These are phyloP conservation scores for Rachicladosporium sp. DNA, from an alignment of 2,329 filamentous ascomycete species.

Conservation along the genomic window DNA sequence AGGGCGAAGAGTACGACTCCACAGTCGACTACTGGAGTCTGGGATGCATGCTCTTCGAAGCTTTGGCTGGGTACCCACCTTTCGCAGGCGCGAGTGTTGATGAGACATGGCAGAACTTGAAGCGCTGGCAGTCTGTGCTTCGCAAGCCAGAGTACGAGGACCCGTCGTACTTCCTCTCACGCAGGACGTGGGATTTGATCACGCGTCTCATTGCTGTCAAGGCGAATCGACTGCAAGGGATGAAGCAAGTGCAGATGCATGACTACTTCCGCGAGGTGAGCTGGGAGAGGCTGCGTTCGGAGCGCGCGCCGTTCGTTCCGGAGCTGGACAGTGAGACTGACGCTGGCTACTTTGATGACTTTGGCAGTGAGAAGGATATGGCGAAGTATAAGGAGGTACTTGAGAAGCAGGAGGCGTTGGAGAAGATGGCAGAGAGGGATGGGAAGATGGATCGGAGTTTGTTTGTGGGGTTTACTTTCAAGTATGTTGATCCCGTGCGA, in stretches of 20 bases:
- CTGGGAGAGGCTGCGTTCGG: constrained; percentile 67
- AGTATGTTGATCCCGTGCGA: too few species aligned
- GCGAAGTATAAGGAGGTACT: constrained; percentile 99
- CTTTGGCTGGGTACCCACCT: constrained; percentile 87
- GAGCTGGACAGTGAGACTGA: constrained; percentile 97
- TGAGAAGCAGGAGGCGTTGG: constrained; percentile 87
- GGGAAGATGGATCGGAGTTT: constrained; percentile 88
- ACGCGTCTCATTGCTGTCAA: constrained; percentile 53
- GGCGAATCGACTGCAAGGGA: constrained; percentile 68
- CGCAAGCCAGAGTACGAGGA: constrained; percentile 96
- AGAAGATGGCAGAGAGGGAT: constrained; percentile 85
- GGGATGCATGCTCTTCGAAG: constrained; percentile 97
- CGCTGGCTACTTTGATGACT: constrained; percentile 97
- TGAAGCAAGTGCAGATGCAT: constrained; percentile 76
- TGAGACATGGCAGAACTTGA: constrained; percentile 97
- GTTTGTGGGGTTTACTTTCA: constrained; percentile 96
- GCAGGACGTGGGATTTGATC: constrained; percentile 94
- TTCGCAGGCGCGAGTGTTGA: constrained; percentile 91
- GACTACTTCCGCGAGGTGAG: constrained; percentile 94
- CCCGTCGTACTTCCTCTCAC: constrained; percentile 91
- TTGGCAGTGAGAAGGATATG: constrained; percentile 94
- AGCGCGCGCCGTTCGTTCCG: constrained; percentile 89
- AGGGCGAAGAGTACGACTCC: constrained; percentile 94
- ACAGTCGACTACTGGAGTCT: constrained; percentile 98
- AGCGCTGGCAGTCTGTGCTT: constrained; percentile 93